Conservation (phyloP, 345 rosid genomes). For the Zanthoxylum bungeanum region DNA sequence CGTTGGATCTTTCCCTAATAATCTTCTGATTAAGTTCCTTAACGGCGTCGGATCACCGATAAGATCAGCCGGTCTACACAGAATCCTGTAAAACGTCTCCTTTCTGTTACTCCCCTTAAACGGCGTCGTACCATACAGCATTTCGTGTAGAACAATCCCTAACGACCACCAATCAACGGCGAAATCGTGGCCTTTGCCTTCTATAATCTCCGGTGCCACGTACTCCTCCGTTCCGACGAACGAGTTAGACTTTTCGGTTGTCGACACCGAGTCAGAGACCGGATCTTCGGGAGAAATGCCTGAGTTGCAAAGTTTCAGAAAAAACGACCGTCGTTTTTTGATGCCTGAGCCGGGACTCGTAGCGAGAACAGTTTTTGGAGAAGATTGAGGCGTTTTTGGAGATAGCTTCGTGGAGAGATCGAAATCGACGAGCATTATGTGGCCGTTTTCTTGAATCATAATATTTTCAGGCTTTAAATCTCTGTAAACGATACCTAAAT, state of each 20-base stretch:
- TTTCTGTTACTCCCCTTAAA: conserved; percentile 63
- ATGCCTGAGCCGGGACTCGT: neutral
- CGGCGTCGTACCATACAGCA: conserved; percentile 86
- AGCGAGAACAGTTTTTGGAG: conserved; percentile 14
- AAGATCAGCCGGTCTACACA: conserved; percentile 51
- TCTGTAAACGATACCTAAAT: conserved; percentile 65
- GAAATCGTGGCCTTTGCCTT: conserved; percentile 77
- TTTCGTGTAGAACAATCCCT: conserved; percentile 80
- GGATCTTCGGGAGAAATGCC: conserved; percentile 38
- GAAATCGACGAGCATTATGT: conserved; percentile 90
- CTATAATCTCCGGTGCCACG: conserved; percentile 80
- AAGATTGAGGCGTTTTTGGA: conserved; percentile 28
- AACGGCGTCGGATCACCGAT: conserved; percentile 71
- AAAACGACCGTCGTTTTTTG: conserved; percentile 24
- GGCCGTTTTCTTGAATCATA: conserved; percentile 81
- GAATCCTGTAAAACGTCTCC: conserved; percentile 63
- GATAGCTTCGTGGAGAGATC: conserved; percentile 79
- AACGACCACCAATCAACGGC: conserved; percentile 95
- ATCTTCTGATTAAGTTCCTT: conserved; percentile 54
- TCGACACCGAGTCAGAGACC: conserved; percentile 10
- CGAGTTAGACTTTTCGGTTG: conserved; percentile 59
- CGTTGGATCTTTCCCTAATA: conserved; percentile 66
- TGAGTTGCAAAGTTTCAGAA: conserved; percentile 41
- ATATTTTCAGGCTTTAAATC: conserved; percentile 91
- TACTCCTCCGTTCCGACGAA: conserved; percentile 96